These are phyloP conservation scores for Ceratocystis eucalypticola DNA, from an alignment of 2,329 filamentous ascomycete genomes.

Conservation along the genomic window DNA sequence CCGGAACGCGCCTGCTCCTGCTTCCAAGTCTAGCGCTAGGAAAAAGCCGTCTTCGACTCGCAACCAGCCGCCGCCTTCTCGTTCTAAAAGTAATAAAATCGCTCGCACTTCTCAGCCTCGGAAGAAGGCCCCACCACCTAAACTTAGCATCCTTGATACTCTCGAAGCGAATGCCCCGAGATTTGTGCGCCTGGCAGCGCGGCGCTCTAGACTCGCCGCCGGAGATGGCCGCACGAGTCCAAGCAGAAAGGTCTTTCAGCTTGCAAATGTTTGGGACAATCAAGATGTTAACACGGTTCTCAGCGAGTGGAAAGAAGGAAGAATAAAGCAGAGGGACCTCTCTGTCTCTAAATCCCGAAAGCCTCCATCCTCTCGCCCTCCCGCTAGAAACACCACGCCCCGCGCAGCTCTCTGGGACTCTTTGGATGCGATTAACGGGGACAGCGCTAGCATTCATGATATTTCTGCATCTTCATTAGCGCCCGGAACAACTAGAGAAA, in stretches of 20 bases:
- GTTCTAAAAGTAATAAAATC: not conserved
- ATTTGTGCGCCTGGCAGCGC: slow-evolving; percentile 49
- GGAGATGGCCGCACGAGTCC: slow-evolving; percentile 43
- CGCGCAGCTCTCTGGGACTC: not conserved
- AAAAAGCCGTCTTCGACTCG: not conserved
- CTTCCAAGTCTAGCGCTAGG: not conserved
- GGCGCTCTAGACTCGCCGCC: slow-evolving; percentile 36
- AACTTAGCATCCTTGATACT: slow-evolving; percentile 48
- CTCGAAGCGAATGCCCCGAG: slow-evolving; percentile 38
- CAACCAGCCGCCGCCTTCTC: not conserved
- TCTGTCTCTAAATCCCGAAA: slow-evolving; percentile 1
- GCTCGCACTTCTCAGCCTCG: not conserved
- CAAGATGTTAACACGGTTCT: slow-evolving; percentile 42
- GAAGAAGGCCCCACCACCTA: slow-evolving; percentile 28
- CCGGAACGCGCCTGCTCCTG: not conserved
- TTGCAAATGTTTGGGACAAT: slow-evolving; percentile 49
- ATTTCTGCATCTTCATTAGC: not conserved
- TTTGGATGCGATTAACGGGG: not conserved
- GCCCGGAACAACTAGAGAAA: slow-evolving; percentile 1
- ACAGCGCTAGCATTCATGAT: not conserved
- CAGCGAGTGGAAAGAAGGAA: slow-evolving; percentile 42
- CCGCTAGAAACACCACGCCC: not conserved
- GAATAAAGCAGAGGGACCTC: slow-evolving; percentile 26
- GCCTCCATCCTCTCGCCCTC: not conserved
- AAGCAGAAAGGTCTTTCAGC: slow-evolving; percentile 40